Evolutionary conservation across 1,284 basidiomycete species (phyloP).

Genomic region (Malassezia psittaci): DNA sequence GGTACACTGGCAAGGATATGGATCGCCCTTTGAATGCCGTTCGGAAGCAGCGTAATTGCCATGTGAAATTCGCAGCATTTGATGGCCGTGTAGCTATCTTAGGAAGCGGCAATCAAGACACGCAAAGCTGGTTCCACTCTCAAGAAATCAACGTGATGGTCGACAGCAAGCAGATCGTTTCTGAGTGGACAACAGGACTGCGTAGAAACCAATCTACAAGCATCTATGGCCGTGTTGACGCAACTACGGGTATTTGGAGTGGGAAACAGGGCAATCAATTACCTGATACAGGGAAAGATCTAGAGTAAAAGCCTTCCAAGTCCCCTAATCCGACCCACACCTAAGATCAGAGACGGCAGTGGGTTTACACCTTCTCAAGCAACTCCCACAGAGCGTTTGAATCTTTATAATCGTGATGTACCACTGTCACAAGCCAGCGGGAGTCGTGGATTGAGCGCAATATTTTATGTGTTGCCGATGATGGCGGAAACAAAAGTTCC

Average conservation of each 20-base stretch:
- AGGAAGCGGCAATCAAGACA: constrained; percentile 59
- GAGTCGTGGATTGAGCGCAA: constrained; percentile 63
- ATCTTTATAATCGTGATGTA: constrained; percentile 88
- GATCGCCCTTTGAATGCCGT: constrained; percentile 62
- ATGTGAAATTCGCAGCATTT: constrained; percentile 60
- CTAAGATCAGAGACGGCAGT: neutral
- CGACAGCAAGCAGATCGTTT: constrained; percentile 57
- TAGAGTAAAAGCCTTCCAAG: neutral
- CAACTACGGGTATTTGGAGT: constrained; percentile 61
- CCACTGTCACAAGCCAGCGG: constrained; percentile 82
- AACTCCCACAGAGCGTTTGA: constrained; percentile 64
- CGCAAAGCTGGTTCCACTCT: constrained; percentile 65
- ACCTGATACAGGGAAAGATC: constrained; percentile 28
- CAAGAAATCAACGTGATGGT: constrained; percentile 69
- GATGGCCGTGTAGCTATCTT: constrained; percentile 63
- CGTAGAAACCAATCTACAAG: constrained; percentile 63
- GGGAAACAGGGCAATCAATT: constrained; percentile 50
- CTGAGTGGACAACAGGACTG: constrained; percentile 60
- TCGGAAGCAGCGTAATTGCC: constrained; percentile 63
- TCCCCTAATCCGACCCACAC: neutral
- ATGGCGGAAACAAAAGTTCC: constrained; percentile 72
- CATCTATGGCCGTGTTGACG: constrained; percentile 57
- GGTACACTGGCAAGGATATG: constrained; percentile 60
- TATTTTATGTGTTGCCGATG: constrained; percentile 62
- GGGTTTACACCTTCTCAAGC: neutral